Evolutionary conservation across 2,329 filamentous ascomycete genomes (phyloP).

Genomic region (Rhexocercosporidium sp.): DNA sequence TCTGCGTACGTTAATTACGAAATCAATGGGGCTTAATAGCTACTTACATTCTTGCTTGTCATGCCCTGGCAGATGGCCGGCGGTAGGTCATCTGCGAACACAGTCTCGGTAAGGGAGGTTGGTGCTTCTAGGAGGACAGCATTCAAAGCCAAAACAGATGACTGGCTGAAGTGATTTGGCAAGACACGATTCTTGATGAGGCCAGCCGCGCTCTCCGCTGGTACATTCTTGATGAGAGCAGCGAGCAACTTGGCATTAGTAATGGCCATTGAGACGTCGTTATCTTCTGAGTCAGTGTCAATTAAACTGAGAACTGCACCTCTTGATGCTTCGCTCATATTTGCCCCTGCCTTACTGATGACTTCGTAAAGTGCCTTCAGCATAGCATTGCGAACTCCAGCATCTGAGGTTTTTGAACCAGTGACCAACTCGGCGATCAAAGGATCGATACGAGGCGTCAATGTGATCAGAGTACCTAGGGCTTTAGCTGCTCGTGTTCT

Average conservation of each 20-base stretch:
- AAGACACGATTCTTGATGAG: conserved; percentile 77
- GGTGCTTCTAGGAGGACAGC: conserved; percentile 85
- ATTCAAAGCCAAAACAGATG: conserved; percentile 87
- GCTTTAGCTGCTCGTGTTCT: conserved; percentile 91
- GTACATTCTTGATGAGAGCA: conserved; percentile 85
- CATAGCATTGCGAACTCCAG: conserved; percentile 93
- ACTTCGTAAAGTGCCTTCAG: conserved; percentile 96
- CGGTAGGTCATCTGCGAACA: conserved; percentile 74
- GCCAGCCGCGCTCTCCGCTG: conserved; percentile 67
- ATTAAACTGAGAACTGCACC: conserved; percentile 87
- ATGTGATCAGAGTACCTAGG: conserved; percentile 90
- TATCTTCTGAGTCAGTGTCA: conserved; percentile 79
- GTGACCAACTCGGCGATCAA: conserved; percentile 90
- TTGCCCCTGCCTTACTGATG: conserved; percentile 89
- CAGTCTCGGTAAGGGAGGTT: conserved; percentile 66
- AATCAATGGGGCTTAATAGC: not conserved
- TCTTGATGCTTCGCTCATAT: conserved; percentile 92
- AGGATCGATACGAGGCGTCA: conserved; percentile 94
- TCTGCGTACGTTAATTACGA: conserved; percentile 50
- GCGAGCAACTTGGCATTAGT: conserved; percentile 91
- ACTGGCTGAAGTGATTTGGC: conserved; percentile 73
- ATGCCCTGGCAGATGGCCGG: conserved; percentile 83
- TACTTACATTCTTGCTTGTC: conserved; percentile 72
- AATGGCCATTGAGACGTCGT: conserved; percentile 79
- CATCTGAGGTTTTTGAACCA: conserved; percentile 88